Conservation (phyloP, 768 basidiomycete species). For the Suillus bovinus region DNA sequence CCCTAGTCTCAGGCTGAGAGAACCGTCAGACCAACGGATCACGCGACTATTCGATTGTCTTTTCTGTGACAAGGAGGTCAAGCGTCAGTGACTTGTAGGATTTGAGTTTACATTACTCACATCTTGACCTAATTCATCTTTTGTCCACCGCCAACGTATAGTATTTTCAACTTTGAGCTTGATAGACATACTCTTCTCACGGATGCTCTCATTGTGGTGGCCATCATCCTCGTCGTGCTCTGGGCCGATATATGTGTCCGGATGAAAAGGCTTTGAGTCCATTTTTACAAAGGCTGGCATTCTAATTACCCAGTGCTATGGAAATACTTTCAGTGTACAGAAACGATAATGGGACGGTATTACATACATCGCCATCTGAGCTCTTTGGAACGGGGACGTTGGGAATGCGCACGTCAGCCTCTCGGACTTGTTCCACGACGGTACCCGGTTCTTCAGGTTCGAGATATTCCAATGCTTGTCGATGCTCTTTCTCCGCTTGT, state of each 20-base stretch:
- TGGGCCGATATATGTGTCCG: slow-evolving; percentile 79
- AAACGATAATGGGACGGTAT: slow-evolving; percentile 6
- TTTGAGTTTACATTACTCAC: slow-evolving; percentile 49
- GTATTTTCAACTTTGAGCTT: slow-evolving; percentile 93
- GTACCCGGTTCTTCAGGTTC: slow-evolving; percentile 72
- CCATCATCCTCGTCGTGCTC: slow-evolving; percentile 73
- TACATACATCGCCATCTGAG: slow-evolving; percentile 77
- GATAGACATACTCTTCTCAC: slow-evolving; percentile 81
- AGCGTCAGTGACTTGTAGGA: slow-evolving; percentile 8
- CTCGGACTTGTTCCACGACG: slow-evolving; percentile 53
- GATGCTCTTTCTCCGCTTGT: slow-evolving; percentile 52
- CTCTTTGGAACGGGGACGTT: slow-evolving; percentile 81
- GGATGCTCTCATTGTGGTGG: slow-evolving; percentile 56
- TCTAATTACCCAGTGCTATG: slow-evolving; percentile 82
- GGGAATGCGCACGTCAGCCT: slow-evolving; percentile 79
- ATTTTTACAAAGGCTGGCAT: slow-evolving; percentile 94
- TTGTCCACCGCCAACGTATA: slow-evolving; percentile 92
- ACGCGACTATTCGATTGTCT: slow-evolving; percentile 90
- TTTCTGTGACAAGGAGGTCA: slow-evolving; percentile 44
- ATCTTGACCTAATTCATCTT: slow-evolving; percentile 70
- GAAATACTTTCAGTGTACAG: slow-evolving; percentile 11
- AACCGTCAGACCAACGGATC: slow-evolving; percentile 95
- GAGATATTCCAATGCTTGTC: slow-evolving; percentile 77
- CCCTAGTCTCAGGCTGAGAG: slow-evolving; percentile 86
- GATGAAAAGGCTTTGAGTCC: slow-evolving; percentile 88